Evolutionary conservation across 768 basidiomycete species (phyloP).

Genomic region (Pisolithus tinctorius): DNA sequence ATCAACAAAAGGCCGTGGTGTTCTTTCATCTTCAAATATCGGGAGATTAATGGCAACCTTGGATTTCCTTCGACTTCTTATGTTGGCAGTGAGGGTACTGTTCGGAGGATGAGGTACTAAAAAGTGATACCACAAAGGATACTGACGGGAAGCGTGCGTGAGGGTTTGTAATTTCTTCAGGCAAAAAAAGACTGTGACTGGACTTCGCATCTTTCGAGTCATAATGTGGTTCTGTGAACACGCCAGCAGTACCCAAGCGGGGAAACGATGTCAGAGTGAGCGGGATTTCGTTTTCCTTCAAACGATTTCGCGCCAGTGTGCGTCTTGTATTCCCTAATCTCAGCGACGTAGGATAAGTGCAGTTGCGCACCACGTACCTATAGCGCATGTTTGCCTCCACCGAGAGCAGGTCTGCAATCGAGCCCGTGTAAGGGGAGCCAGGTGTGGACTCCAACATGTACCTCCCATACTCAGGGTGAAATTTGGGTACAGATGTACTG

Average conservation of each 20-base stretch:
- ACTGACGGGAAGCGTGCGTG: constrained; percentile 97
- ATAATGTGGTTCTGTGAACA: constrained; percentile 88
- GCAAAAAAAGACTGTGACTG: constrained; percentile 90
- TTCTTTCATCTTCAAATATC: constrained; percentile 81
- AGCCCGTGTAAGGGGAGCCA: constrained; percentile 89
- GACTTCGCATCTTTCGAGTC: constrained; percentile 71
- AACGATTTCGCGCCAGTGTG: constrained; percentile 71
- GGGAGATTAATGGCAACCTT: constrained; percentile 96
- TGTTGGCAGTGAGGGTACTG: constrained; percentile 97
- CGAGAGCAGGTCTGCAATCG: constrained; percentile 74
- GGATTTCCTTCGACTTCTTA: constrained; percentile 80
- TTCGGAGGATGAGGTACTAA: constrained; percentile 8
- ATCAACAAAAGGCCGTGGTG: constrained; percentile 86
- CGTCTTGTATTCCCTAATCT: constrained; percentile 44
- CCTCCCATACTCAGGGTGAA: constrained; percentile 96
- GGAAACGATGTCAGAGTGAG: constrained; percentile 95
- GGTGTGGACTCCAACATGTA: constrained; percentile 99
- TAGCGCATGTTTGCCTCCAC: constrained; percentile 96
- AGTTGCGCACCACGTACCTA: constrained; percentile 40
- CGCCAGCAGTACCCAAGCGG: constrained; percentile 78
- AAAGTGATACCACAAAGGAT: constrained; percentile 7
- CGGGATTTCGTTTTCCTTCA: constrained; percentile 82
- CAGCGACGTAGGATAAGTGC: constrained; percentile 1
- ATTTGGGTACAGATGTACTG: constrained; percentile 76
- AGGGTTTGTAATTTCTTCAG: constrained; percentile 93